A percentile compares a stretch with the other conserved stretches of the same genome.
Evolutionary conservation across 306 rosid genomes (phyloP).

Genomic region (Coriaria nepalensis): DNA sequence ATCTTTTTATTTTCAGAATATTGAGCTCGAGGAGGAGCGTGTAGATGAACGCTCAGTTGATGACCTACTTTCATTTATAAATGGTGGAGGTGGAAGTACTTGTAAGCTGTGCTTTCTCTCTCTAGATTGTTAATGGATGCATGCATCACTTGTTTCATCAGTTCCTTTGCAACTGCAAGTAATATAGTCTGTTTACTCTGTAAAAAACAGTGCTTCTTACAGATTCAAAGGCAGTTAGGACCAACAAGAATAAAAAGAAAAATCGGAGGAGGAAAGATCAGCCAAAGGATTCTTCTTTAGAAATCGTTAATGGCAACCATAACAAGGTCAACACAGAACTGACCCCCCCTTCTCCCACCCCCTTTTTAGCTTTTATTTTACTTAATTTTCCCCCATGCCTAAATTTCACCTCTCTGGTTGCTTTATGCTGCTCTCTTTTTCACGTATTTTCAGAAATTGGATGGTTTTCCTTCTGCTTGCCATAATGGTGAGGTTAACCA

Average conservation of each 20-base stretch:
- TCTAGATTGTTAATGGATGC: not conserved
- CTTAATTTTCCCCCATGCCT: not conserved
- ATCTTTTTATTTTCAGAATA: slow-evolving; percentile 38
- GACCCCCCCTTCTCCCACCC: no score
- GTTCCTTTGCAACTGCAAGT: not conserved
- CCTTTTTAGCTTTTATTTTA: not conserved
- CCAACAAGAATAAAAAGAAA: slow-evolving; percentile 68
- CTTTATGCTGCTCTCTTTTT: slow-evolving; percentile 6
- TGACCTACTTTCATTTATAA: slow-evolving; percentile 78
- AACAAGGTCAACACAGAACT: slow-evolving; percentile 25
- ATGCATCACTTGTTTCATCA: slow-evolving; percentile 10
- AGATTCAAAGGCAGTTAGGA: slow-evolving; percentile 47
- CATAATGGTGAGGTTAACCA: slow-evolving; percentile 28
- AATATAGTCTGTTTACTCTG: no score
- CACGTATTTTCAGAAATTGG: slow-evolving; percentile 35
- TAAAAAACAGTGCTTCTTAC: slow-evolving; percentile 7
- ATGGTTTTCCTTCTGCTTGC: slow-evolving; percentile 30
- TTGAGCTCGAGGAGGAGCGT: slow-evolving; percentile 57
- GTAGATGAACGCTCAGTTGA: slow-evolving; percentile 84
- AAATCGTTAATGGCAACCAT: slow-evolving; percentile 31
- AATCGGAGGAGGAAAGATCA: slow-evolving; percentile 63
- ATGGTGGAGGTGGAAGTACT: slow-evolving; percentile 61
- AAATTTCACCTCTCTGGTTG: slow-evolving; percentile 7
- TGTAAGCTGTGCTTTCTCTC: slow-evolving; percentile 2
- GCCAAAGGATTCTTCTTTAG: slow-evolving; percentile 39